These are phyloP conservation scores for Phytopythium cucurbitacearum DNA, from an alignment of 352 stramenopile genomes.

Conservation along the genomic window DNA sequence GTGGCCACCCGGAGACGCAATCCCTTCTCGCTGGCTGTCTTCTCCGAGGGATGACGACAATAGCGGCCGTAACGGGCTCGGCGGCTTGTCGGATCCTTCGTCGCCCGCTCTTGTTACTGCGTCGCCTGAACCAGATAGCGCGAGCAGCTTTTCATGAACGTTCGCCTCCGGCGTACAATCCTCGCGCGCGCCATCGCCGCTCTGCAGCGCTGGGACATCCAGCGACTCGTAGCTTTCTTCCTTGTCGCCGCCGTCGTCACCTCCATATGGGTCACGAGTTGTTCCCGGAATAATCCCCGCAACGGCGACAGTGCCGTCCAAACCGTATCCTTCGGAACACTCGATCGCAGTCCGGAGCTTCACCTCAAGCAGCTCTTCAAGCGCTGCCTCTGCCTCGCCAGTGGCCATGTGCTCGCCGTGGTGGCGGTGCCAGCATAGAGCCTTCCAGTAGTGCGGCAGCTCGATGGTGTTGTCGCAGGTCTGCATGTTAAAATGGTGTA, in stretches of 20 bases:
- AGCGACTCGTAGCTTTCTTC: slow-evolving; percentile 69
- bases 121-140: no score
- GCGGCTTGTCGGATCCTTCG: no score
- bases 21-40: not conserved
- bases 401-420: slow-evolving; percentile 23
- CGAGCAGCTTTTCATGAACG: no score
- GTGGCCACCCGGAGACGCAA: not conserved
- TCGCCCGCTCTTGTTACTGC: no score
- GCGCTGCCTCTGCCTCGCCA: slow-evolving; percentile 30
- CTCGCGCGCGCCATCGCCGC: slow-evolving; percentile 1
- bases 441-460: slow-evolving; percentile 72
- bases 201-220: slow-evolving; percentile 38
- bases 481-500: slow-evolving; percentile 11
- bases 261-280: not conserved
- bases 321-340: slow-evolving; percentile 63
- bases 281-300: slow-evolving; percentile 14
- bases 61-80: no score
- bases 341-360: slow-evolving; percentile 54
- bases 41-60: no score
- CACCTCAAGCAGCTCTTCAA: slow-evolving; percentile 34
- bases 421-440: slow-evolving; percentile 44
- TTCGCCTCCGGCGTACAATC: no score
- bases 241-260: slow-evolving; percentile 10
- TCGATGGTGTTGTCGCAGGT: slow-evolving; percentile 77
- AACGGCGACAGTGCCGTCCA: slow-evolving; percentile 41